phyloP scores from a whole-genome alignment of 345 rosid genomes.

The Chamaenerion angustifolium region DNA sequence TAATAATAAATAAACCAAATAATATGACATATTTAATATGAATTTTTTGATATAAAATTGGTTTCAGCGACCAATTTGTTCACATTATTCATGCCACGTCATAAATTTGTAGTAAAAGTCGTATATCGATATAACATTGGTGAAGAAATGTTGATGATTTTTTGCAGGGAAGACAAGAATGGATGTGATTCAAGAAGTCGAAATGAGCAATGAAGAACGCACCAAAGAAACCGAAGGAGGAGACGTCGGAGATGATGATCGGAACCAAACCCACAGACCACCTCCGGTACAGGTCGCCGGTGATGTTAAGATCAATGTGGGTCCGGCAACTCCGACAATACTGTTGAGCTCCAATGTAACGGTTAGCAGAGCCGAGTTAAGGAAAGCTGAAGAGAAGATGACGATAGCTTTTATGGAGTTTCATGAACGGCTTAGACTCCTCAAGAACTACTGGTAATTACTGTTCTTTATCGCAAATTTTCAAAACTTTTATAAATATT shows the following conservation, averaged over 20 bases:
- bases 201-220: slow-evolving; percentile 12
- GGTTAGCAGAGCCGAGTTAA: slow-evolving; percentile 26
- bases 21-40: too few species aligned
- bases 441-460: slow-evolving; percentile 57
- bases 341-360: slow-evolving; percentile 14
- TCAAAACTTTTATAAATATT: too few species aligned
- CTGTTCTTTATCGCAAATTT: too few species aligned
- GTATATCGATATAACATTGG: too few species aligned
- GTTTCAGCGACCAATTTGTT: too few species aligned
- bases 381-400: slow-evolving; percentile 34
- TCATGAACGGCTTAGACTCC: slow-evolving; percentile 40
- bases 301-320: slow-evolving; percentile 33
- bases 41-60: too few species aligned
- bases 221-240: too few species aligned
- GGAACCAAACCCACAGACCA: slow-evolving; percentile 7
- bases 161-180: neutral
- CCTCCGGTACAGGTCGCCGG: slow-evolving; percentile 30
- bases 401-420: slow-evolving; percentile 36
- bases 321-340: slow-evolving; percentile 26
- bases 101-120: too few species aligned
- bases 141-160: too few species aligned
- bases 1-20: too few species aligned
- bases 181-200: slow-evolving; percentile 22
- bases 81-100: too few species aligned
- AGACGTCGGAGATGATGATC: too few species aligned